These are phyloP conservation scores for Pharnaceum exiguum DNA, from an alignment of 148 eudicot species.

Conservation along the genomic window DNA sequence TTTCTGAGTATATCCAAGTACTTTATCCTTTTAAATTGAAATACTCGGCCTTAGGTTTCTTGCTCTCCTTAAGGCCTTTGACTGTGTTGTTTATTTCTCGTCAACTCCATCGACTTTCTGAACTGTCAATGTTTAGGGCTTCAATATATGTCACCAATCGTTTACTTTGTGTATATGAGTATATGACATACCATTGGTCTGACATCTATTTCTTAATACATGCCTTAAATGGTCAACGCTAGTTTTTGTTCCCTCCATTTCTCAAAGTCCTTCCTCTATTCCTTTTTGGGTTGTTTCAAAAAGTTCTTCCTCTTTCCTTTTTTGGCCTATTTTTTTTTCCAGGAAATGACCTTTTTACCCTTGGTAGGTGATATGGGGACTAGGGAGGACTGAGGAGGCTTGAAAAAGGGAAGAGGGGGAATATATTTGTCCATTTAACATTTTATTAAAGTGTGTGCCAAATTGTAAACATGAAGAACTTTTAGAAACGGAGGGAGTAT, in stretches of 20 bases:
- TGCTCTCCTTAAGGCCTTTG: neutral
- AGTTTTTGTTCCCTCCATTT: constrained; percentile 4
- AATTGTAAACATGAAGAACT: no score
- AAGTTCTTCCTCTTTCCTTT: no score
- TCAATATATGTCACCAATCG: neutral
- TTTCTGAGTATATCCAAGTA: neutral
- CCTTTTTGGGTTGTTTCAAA: no score
- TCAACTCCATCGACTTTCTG: constrained; percentile 9
- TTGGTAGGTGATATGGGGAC: no score
- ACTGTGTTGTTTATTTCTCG: neutral
- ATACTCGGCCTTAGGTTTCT: constrained; percentile 4
- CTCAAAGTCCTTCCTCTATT: no score
- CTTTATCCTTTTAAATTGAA: neutral
- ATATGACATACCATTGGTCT: neutral
- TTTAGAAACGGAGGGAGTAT: no score
- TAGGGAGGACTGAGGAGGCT: no score
- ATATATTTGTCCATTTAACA: no score
- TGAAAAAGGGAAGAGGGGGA: no score
- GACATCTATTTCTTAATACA: neutral
- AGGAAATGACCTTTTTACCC: no score
- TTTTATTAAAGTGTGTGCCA: no score
- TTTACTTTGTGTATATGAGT: constrained; percentile 19
- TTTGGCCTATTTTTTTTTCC: no score
- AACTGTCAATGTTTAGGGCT: constrained; percentile 5
- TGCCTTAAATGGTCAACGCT: constrained; percentile 16